Conservation (phyloP, 768 basidiomycete genomes). For the Kwoniella sp. region DNA sequence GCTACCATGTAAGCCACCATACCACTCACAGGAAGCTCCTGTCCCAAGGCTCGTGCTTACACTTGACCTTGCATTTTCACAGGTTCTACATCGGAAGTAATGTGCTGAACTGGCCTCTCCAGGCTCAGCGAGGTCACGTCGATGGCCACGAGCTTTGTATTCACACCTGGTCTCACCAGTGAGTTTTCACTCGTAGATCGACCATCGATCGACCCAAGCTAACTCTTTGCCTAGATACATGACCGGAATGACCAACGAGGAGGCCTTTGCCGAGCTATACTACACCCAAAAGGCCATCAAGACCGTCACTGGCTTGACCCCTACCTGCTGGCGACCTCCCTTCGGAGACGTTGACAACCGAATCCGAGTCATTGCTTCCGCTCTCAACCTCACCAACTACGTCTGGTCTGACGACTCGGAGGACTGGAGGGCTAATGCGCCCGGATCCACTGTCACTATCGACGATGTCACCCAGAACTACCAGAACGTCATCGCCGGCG, state of each 20-base stretch:
- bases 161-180: constrained; percentile 53
- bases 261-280: constrained; percentile 54
- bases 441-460: constrained; percentile 31
- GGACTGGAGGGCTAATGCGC: constrained; percentile 49
- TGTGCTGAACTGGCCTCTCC: constrained; percentile 58
- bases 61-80: neutral
- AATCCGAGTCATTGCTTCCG: constrained; percentile 48
- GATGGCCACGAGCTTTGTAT: constrained; percentile 56
- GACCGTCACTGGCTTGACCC: constrained; percentile 48
- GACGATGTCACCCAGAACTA: constrained; percentile 51
- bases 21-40: too few species aligned
- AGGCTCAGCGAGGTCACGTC: constrained; percentile 53
- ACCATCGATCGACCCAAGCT: neutral
- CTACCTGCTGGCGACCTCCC: constrained; percentile 48
- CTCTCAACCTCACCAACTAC: constrained; percentile 47
- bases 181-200: constrained; percentile 4
- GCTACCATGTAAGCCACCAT: constrained; percentile 53
- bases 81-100: constrained; percentile 58
- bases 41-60: too few species aligned
- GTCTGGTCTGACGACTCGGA: constrained; percentile 52
- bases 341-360: constrained; percentile 56
- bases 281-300: constrained; percentile 51
- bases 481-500: constrained; percentile 40
- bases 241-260: constrained; percentile 62
- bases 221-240: constrained; percentile 51